Base-by-base conservation (phyloP, 345 rosid species). In the Limnanthes douglasii region DNA sequence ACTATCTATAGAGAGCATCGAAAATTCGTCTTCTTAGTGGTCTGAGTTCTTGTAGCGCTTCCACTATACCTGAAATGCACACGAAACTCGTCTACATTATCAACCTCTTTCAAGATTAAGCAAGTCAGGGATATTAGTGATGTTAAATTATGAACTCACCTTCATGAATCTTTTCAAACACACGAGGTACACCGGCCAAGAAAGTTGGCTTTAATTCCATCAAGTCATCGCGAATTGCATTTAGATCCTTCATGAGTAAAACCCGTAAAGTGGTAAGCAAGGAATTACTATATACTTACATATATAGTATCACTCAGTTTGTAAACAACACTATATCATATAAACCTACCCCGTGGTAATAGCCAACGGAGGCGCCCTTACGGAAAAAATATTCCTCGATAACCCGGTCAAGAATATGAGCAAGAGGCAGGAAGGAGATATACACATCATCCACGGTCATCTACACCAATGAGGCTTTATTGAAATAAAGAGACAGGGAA, bases 341-440 rank as follows among this genome's bases (percentile, higher is more conserved):
- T 11, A 4, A 22, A 37, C 60, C 19, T 72, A 90, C 98, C 71
- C 95, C 98, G 43, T 90, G 95, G 52, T 77, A 90, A 56, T 70
- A 90, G 51, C 98, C 98, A 23, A 90, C 68, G 17, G 98, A 74
- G 55, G 98, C 98, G 23, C 98, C 98, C 51, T 61, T 90, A 23
- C 65, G 53, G 46, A 83, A 70, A 54, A 90, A 84, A 32, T 72
- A 79, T 61, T 90, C 95, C 51, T 90, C 95, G 30, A 76, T 72
- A 61, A 38, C 27, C 16, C 98, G 94, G 46, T 90, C 98, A 33
- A 90, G 81, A 33, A 74, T 55, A 56, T 90, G 98, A 50, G 98
- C 95, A 40, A 90, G 79, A 2, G 98, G 98, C 39, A 88, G 56
- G 63, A 90, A 90, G 11, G 95, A 90, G 37, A 90, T 67, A 53